Percentiles rank a stretch among this genome's conserved stretches.
Conservation (phyloP, 495 filamentous ascomycete species). For the Parathielavia appendiculata region DNA sequence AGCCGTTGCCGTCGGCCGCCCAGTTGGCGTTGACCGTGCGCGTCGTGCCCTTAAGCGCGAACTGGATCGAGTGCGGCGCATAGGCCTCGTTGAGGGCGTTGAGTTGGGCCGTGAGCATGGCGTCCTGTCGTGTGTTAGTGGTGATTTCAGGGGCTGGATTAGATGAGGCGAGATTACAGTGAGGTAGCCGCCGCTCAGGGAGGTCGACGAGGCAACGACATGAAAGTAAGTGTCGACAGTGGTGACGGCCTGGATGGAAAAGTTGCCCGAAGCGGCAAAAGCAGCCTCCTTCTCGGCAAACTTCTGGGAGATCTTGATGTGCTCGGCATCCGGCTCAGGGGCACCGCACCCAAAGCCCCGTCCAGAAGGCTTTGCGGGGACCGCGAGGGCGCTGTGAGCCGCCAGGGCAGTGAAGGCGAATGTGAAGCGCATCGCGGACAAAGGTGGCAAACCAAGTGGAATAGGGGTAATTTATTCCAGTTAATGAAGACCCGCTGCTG, state of each 20-base stretch:
- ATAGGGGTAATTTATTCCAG: neutral
- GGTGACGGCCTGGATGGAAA: slow-evolving; percentile 26
- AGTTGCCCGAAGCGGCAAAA: slow-evolving; percentile 21
- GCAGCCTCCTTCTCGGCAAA: slow-evolving; percentile 27
- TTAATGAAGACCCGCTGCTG: neutral
- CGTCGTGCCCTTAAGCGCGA: slow-evolving; percentile 48
- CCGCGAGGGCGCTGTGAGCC: slow-evolving; percentile 31
- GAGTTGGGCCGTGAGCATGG: slow-evolving; percentile 41
- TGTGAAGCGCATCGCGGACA: slow-evolving; percentile 37
- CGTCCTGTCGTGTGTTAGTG: slow-evolving; percentile 21
- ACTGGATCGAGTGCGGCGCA: slow-evolving; percentile 46
- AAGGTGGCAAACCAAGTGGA: neutral
- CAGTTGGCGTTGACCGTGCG: slow-evolving; percentile 56
- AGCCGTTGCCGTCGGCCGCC: slow-evolving; percentile 42
- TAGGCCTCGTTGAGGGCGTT: slow-evolving; percentile 48
- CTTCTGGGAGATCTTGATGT: slow-evolving; percentile 30
- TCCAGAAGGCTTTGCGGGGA: slow-evolving; percentile 8
- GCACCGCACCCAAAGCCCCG: slow-evolving; percentile 35
- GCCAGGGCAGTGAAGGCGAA: slow-evolving; percentile 29
- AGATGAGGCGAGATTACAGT: slow-evolving; percentile 31
- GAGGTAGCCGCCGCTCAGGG: slow-evolving; percentile 46
- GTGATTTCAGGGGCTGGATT: neutral
- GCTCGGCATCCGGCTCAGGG: slow-evolving; percentile 37
- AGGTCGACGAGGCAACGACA: slow-evolving; percentile 48
- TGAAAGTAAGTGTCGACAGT: slow-evolving; percentile 58